A percentile compares a stretch with the other conserved stretches of the same genome.
phyloP scores from a whole-genome alignment of 2,329 filamentous ascomycete genomes.

The Aspergillus jensenii region DNA sequence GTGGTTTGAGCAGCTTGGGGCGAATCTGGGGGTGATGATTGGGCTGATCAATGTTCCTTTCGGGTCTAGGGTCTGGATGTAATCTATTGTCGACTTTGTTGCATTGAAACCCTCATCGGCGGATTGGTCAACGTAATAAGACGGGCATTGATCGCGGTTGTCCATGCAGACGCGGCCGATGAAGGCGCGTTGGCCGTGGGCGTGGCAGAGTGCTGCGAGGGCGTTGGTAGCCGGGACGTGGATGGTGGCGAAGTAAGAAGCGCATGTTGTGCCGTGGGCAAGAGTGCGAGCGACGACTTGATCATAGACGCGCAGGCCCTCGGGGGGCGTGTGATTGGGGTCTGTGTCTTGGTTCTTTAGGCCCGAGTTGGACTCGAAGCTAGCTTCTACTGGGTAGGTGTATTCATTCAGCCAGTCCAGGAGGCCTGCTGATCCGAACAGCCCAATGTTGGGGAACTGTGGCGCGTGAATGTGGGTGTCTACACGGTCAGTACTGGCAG shows the following conservation, averaged over 20 bases:
- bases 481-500: constrained; percentile 34
- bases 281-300: constrained; percentile 78
- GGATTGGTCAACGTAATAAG: constrained; percentile 75
- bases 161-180: constrained; percentile 98
- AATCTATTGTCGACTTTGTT: constrained; percentile 62
- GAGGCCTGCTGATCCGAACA: constrained; percentile 91
- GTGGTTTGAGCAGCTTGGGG: constrained; percentile 52
- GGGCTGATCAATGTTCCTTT: constrained; percentile 63
- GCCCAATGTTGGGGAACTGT: constrained; percentile 90
- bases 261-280: constrained; percentile 86
- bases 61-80: constrained; percentile 70
- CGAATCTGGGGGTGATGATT: constrained; percentile 72
- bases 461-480: constrained; percentile 95
- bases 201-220: constrained; percentile 81
- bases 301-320: constrained; percentile 60
- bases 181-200: constrained; percentile 80
- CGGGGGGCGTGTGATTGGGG: constrained; percentile 1
- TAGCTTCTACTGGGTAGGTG: constrained; percentile 83
- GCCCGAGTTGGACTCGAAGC: constrained; percentile 57
- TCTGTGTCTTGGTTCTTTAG: too few species aligned
- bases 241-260: constrained; percentile 91
- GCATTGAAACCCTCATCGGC: constrained; percentile 52
- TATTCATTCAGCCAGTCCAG: constrained; percentile 92
- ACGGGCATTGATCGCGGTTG: constrained; percentile 61
- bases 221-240: constrained; percentile 85